phyloP scores from a whole-genome alignment of 1,284 basidiomycete genomes.

The Malassezia obtusa region DNA sequence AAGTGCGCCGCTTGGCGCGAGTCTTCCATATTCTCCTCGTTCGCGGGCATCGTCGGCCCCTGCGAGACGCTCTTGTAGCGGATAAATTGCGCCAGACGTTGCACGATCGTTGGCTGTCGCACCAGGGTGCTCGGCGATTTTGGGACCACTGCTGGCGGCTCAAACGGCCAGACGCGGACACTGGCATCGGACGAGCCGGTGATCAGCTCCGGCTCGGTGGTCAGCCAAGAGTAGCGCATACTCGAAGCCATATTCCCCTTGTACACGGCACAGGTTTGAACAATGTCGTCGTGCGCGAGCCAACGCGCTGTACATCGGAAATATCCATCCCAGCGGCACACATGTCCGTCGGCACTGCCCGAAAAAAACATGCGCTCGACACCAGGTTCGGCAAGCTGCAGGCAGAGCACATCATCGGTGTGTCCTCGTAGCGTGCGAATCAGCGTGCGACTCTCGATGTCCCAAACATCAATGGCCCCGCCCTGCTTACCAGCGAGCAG shows the following conservation, averaged over 20 bases:
- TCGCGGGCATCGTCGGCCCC: slow-evolving; percentile 19
- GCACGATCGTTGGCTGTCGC: not conserved
- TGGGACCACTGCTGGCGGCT: not conserved
- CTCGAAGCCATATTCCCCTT: not conserved
- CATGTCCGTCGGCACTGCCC: slow-evolving; percentile 30
- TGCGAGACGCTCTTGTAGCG: slow-evolving; percentile 8
- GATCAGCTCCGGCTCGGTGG: slow-evolving; percentile 19
- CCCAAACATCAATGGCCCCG: slow-evolving; percentile 78
- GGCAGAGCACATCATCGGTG: slow-evolving; percentile 52
- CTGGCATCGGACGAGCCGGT: slow-evolving; percentile 28
- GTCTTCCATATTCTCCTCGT: slow-evolving; percentile 64
- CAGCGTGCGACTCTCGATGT: slow-evolving; percentile 74
- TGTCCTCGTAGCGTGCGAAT: slow-evolving; percentile 77
- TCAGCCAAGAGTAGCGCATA: not conserved
- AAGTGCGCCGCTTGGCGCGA: slow-evolving; percentile 42
- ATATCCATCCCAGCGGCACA: slow-evolving; percentile 29
- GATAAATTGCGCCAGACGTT: slow-evolving; percentile 7
- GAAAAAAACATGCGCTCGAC: slow-evolving; percentile 45
- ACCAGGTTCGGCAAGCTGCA: slow-evolving; percentile 41
- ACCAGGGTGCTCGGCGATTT: too few species aligned
- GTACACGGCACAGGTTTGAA: slow-evolving; percentile 16
- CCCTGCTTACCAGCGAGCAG: slow-evolving; percentile 88
- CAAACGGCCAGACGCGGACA: slow-evolving; percentile 9
- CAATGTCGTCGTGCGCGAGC: slow-evolving; percentile 24
- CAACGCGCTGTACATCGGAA: slow-evolving; percentile 37